A percentile compares a stretch with the other conserved stretches of the same genome.
These are phyloP conservation scores for Thozetella sp. DNA, from an alignment of 495 filamentous ascomycete species.

Conservation along the genomic window DNA sequence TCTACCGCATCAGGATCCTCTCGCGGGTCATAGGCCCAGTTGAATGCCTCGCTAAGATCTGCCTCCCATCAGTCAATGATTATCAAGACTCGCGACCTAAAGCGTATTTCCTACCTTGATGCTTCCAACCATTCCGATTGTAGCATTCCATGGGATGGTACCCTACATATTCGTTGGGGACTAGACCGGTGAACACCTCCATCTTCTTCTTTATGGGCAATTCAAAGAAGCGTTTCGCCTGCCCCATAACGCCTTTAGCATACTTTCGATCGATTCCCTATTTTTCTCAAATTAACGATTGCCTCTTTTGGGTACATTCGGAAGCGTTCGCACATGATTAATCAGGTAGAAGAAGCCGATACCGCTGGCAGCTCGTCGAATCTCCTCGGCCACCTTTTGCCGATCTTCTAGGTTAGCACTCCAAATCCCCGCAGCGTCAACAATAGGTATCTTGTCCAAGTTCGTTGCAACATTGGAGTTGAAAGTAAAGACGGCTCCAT, in stretches of 20 bases:
- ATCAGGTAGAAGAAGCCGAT: constrained; percentile 55
- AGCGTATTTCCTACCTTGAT: constrained; percentile 27
- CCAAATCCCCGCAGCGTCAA: constrained; percentile 32
- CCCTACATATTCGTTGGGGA: constrained; percentile 27
- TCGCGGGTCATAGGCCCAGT: constrained; percentile 38
- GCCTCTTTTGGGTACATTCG: too few species aligned
- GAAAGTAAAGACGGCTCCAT: constrained; percentile 4
- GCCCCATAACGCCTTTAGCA: constrained; percentile 25
- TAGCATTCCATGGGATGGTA: constrained; percentile 30
- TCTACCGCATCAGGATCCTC: constrained; percentile 24
- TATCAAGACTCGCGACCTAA: constrained; percentile 15
- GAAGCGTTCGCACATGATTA: too few species aligned
- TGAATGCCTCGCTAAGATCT: constrained; percentile 40
- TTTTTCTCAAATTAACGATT: too few species aligned
- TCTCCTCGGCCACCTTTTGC: constrained; percentile 31
- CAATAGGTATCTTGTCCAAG: constrained; percentile 38
- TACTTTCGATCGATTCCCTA: constrained; percentile 33
- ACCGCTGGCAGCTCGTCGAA: constrained; percentile 41
- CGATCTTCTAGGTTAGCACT: constrained; percentile 28
- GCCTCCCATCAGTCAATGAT: constrained; percentile 7
- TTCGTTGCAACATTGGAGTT: constrained; percentile 7
- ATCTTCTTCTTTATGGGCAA: constrained; percentile 44
- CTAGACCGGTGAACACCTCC: constrained; percentile 31
- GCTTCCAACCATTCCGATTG: constrained; percentile 29
- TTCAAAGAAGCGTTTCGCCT: constrained; percentile 40